A percentile compares a stretch with the other conserved stretches of the same genome.
Evolutionary conservation across 306 rosid genomes (phyloP).

Genomic region (Cajanus cajan): DNA sequence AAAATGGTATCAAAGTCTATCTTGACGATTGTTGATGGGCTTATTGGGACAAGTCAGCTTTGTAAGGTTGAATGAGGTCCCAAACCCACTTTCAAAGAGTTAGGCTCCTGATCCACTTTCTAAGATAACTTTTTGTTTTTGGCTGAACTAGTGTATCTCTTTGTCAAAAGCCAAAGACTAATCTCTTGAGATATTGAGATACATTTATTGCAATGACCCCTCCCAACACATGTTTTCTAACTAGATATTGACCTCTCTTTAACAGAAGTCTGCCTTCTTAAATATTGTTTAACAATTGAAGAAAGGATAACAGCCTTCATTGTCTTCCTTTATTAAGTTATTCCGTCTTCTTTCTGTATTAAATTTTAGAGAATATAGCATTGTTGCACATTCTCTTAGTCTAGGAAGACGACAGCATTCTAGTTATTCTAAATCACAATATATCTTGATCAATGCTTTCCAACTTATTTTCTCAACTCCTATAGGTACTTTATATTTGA

Average conservation of each 20-base stretch:
- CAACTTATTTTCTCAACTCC: slow-evolving; percentile 1
- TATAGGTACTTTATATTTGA: neutral
- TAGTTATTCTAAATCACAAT: neutral
- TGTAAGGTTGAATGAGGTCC: too few species aligned
- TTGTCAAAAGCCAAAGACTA: too few species aligned
- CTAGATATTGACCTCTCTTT: neutral
- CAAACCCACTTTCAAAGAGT: too few species aligned
- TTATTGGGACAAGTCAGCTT: too few species aligned
- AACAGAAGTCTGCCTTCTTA: neutral
- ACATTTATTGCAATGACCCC: too few species aligned
- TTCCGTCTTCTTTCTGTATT: neutral
- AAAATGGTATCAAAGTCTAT: too few species aligned
- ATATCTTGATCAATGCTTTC: neutral
- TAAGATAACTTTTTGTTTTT: too few species aligned
- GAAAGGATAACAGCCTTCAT: neutral
- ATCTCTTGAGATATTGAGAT: too few species aligned
- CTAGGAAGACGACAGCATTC: neutral
- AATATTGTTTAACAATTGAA: neutral
- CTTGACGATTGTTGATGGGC: too few species aligned
- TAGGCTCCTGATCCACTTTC: too few species aligned
- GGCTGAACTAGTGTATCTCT: too few species aligned
- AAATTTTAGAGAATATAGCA: neutral
- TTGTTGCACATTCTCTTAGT: neutral
- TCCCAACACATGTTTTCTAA: too few species aligned
- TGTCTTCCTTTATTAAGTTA: neutral